Percentiles rank a stretch among this genome's conserved stretches.
These are phyloP conservation scores for Fomitopsis palustris DNA, from an alignment of 1,284 basidiomycete species.

Conservation along the genomic window DNA sequence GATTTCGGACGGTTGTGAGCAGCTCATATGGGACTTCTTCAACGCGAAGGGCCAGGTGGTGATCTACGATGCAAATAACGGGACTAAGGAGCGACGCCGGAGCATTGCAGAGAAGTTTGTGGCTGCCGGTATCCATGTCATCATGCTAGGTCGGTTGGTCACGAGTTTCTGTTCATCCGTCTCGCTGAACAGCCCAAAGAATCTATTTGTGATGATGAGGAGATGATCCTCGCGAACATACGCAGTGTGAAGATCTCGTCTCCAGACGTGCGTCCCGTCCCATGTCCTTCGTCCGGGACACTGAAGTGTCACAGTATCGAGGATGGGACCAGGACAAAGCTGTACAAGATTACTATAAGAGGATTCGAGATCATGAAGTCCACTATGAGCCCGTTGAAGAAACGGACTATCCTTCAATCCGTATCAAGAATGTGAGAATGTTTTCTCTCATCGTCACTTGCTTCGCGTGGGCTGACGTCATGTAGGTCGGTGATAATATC, in stretches of 20 bases:
- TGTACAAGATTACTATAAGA: slow-evolving; percentile 84
- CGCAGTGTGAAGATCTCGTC: slow-evolving; percentile 97
- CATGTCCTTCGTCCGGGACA: not conserved
- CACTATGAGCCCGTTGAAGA: slow-evolving; percentile 89
- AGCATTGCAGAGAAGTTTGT: slow-evolving; percentile 83
- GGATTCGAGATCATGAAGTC: slow-evolving; percentile 87
- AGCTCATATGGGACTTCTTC: slow-evolving; percentile 89
- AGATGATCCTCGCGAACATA: slow-evolving; percentile 93
- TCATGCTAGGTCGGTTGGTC: slow-evolving; percentile 75
- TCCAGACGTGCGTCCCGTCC: slow-evolving; percentile 69
- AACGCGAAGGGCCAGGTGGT: slow-evolving; percentile 89
- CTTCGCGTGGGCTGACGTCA: not conserved
- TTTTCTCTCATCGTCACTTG: not conserved
- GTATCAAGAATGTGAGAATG: slow-evolving; percentile 86
- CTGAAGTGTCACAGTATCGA: slow-evolving; percentile 61
- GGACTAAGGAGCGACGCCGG: slow-evolving; percentile 66
- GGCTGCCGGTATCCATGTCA: slow-evolving; percentile 82
- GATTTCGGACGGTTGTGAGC: slow-evolving; percentile 82
- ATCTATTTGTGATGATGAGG: slow-evolving; percentile 83
- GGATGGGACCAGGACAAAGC: slow-evolving; percentile 92
- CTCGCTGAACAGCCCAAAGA: slow-evolving; percentile 44
- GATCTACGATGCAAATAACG: slow-evolving; percentile 99
- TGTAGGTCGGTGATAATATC: slow-evolving; percentile 87
- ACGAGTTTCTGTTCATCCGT: slow-evolving; percentile 4
- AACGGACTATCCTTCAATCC: slow-evolving; percentile 88